Evolutionary conservation across 768 basidiomycete species (phyloP).

Genomic region (Paxillus ammoniavirescens): DNA sequence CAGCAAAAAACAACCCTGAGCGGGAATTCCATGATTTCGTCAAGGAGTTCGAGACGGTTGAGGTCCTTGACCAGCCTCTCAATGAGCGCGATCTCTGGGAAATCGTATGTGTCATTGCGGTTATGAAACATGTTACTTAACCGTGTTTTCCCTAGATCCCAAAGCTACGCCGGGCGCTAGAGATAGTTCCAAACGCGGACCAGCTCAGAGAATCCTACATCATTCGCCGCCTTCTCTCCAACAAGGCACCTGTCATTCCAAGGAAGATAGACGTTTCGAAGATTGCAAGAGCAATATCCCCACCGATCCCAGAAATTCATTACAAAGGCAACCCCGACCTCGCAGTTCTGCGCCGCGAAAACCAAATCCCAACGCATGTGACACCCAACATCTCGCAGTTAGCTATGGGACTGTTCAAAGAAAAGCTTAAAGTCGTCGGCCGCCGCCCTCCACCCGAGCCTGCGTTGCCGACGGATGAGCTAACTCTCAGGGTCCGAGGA

Average conservation of each 20-base stretch:
- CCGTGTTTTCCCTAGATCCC: constrained; percentile 12
- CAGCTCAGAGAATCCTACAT: constrained; percentile 18
- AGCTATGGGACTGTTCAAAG: constrained; percentile 51
- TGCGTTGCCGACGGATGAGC: constrained; percentile 6
- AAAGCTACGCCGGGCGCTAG: constrained; percentile 19
- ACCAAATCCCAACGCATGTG: constrained; percentile 57
- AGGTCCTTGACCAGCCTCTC: constrained; percentile 17
- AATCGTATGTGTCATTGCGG: constrained; percentile 12
- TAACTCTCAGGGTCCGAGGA: constrained; percentile 15
- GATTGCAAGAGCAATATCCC: not conserved
- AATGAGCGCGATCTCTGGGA: constrained; percentile 28
- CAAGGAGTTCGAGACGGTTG: constrained; percentile 21
- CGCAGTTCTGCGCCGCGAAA: constrained; percentile 52
- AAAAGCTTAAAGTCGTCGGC: constrained; percentile 54
- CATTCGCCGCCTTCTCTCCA: constrained; percentile 18
- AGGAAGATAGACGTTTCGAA: constrained; percentile 8
- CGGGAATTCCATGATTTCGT: constrained; percentile 37
- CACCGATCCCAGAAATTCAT: not conserved
- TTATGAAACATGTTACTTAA: not conserved
- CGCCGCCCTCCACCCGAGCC: constrained; percentile 29
- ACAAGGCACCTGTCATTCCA: constrained; percentile 8
- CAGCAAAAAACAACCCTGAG: constrained; percentile 21
- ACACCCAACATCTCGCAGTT: constrained; percentile 57
- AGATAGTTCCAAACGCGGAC: constrained; percentile 21
- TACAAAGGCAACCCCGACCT: constrained; percentile 49